These are phyloP conservation scores for Trametes coccinea DNA, from an alignment of 768 basidiomycete genomes.

Conservation along the genomic window DNA sequence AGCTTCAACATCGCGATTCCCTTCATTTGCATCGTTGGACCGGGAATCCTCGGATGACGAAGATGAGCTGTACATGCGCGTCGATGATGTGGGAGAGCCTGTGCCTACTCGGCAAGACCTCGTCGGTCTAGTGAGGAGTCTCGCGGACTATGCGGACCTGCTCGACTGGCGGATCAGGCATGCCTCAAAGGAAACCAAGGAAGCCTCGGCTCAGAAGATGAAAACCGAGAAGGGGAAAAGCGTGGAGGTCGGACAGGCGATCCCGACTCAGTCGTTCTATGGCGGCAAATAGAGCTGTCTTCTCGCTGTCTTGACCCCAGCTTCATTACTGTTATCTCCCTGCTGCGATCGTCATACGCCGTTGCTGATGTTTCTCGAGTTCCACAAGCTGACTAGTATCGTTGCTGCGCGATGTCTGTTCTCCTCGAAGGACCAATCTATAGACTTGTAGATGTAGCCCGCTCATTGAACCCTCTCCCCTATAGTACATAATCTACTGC, in stretches of 20 bases:
- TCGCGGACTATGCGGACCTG: conserved; percentile 61
- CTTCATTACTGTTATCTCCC: neutral
- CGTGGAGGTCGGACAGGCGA: neutral
- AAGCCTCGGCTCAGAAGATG: conserved; percentile 1
- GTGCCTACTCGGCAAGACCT: conserved; percentile 38
- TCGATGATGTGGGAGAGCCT: conserved; percentile 15
- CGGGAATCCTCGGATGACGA: conserved; percentile 20
- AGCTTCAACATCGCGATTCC: neutral
- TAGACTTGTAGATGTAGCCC: too few species aligned
- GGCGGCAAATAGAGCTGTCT: neutral
- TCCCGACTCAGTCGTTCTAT: conserved; percentile 23
- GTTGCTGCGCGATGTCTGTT: too few species aligned
- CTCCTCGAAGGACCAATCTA: too few species aligned
- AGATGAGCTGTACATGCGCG: conserved; percentile 15
- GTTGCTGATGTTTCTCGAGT: neutral
- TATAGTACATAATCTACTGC: neutral
- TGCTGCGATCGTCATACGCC: neutral
- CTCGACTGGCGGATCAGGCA: conserved; percentile 56
- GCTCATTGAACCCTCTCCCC: too few species aligned
- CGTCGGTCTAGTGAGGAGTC: conserved; percentile 47
- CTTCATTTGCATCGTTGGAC: conserved; percentile 9
- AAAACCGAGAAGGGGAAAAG: conserved; percentile 11
- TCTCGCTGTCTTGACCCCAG: neutral
- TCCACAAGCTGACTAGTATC: neutral
- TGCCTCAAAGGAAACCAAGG: conserved; percentile 31